These are phyloP conservation scores for Plasmodium yoelii DNA, from an alignment of 169 alveolate species.

Conservation along the genomic window DNA sequence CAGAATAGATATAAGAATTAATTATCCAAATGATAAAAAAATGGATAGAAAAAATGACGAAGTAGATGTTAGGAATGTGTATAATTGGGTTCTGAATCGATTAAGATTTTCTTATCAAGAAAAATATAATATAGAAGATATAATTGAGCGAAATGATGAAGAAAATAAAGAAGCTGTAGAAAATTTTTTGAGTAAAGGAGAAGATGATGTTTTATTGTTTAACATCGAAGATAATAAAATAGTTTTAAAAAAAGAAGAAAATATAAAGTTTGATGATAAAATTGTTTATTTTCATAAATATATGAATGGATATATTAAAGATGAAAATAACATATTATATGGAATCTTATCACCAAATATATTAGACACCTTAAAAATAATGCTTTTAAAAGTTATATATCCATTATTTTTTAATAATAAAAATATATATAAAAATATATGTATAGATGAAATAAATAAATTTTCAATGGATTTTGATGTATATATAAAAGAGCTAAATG, in stretches of 20 bases:
- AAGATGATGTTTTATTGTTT: constrained; percentile 52
- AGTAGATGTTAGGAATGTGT: constrained; percentile 16
- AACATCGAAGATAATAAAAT: constrained; percentile 47
- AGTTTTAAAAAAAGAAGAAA: constrained; percentile 62
- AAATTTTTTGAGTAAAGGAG: constrained; percentile 31
- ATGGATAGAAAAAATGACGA: constrained; percentile 66
- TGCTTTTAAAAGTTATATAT: constrained; percentile 56
- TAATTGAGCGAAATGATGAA: constrained; percentile 46
- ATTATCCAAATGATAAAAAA: constrained; percentile 3
- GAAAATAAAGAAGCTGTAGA: constrained; percentile 43
- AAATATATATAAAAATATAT: constrained; percentile 30
- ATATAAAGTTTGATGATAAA: constrained; percentile 74
- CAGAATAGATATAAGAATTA: background rate
- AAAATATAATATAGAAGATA: constrained; percentile 40
- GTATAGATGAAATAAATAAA: constrained; percentile 56
- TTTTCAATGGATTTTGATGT: constrained; percentile 74
- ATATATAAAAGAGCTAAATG: constrained; percentile 66
- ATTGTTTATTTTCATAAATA: constrained; percentile 64
- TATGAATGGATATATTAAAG: constrained; percentile 24
- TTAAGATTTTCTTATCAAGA: constrained; percentile 60
- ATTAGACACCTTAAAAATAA: constrained; percentile 67
- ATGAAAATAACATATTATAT: constrained; percentile 54
- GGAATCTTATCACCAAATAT: constrained; percentile 72
- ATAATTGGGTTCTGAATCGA: constrained; percentile 63
- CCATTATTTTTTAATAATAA: constrained; percentile 66